Conservation (phyloP, 768 basidiomycete genomes). For the Dictyophora rubrovolvata region DNA sequence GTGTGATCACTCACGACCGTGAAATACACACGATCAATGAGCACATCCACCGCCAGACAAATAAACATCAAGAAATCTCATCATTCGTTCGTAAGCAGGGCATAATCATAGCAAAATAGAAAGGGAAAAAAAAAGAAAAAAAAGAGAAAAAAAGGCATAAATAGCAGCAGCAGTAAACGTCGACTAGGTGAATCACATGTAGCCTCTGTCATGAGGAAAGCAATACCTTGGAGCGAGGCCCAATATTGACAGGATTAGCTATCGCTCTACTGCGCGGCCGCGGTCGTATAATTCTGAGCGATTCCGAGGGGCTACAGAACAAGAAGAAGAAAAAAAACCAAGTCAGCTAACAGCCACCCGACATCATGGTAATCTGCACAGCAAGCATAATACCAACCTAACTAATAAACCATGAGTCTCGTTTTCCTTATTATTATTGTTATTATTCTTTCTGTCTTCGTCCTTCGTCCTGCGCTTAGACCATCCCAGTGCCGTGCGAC, state of each 20-base stretch:
- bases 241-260: slow-evolving; percentile 6
- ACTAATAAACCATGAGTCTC: slow-evolving; percentile 38
- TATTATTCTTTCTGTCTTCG: slow-evolving; percentile 11
- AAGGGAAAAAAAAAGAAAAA: neutral
- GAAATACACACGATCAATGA: no score
- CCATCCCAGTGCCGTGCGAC: slow-evolving; percentile 53
- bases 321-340: no score
- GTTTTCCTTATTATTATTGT: slow-evolving; percentile 38
- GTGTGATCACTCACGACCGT: no score
- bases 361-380: neutral
- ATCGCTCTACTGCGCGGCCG: slow-evolving; percentile 34
- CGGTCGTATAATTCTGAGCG: slow-evolving; percentile 35
- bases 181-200: neutral
- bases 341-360: neutral
- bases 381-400: slow-evolving; percentile 43
- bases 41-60: no score
- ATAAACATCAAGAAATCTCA: neutral
- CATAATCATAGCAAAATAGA: neutral
- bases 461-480: slow-evolving; percentile 42
- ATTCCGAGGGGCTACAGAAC: slow-evolving; percentile 27
- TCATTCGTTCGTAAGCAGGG: neutral
- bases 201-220: neutral
- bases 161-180: neutral
- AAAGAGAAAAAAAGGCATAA: neutral
- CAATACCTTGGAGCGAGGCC: neutral